Conservation (phyloP, 148 eudicot genomes). For the Chenopodium album region DNA sequence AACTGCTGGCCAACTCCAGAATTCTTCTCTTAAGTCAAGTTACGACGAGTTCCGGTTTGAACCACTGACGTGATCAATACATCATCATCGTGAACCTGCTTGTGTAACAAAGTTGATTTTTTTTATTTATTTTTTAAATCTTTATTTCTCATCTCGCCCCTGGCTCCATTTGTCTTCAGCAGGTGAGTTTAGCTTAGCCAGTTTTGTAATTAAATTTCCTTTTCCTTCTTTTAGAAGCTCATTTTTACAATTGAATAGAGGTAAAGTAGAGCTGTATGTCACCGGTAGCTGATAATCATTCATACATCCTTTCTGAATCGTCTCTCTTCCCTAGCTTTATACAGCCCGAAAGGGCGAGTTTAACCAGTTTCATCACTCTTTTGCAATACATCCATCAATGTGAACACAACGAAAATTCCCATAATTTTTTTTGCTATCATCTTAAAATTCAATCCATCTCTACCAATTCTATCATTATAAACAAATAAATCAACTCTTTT, state of each 20-base stretch:
- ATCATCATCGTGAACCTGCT: constrained; percentile 15
- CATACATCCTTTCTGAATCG: not conserved
- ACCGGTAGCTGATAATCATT: not conserved
- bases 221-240: not conserved
- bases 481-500: too few relatives aligned
- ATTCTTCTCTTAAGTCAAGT: constrained; percentile 34
- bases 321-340: not conserved
- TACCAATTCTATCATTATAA: too few relatives aligned
- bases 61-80: constrained; percentile 35
- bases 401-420: too few relatives aligned
- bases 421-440: too few relatives aligned
- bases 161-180: constrained; percentile 22
- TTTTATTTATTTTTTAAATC: not conserved
- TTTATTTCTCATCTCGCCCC: constrained; percentile 12
- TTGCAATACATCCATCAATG: not conserved
- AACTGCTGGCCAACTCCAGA: constrained; percentile 16
- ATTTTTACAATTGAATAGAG: constrained; percentile 13
- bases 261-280: constrained; percentile 17
- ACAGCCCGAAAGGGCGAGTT: not conserved
- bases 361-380: not conserved
- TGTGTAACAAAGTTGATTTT: constrained; percentile 23
- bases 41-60: constrained; percentile 35
- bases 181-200: constrained; percentile 18
- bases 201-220: constrained; percentile 33
- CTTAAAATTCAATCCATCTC: too few relatives aligned